Base-by-base conservation (phyloP, 495 filamentous ascomycete species). In the Penicillium paradoxum region DNA sequence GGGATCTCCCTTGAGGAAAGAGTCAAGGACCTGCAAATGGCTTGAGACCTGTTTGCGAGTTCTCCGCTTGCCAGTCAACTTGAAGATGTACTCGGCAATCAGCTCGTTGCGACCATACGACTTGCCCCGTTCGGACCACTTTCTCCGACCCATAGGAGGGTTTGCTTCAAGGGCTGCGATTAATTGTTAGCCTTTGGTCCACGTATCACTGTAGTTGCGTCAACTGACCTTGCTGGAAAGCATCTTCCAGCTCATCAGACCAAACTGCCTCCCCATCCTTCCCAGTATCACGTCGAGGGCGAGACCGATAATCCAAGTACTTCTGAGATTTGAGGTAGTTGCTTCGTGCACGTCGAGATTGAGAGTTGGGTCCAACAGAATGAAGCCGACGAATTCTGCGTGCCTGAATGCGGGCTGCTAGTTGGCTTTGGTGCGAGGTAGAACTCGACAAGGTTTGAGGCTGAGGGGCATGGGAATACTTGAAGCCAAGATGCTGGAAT, bases 11-110 rank as follows among this genome's bases (percentile, higher is more conserved):
- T 78, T 75, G 55, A 92, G 75, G 60, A 91, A 88, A 11, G 82
- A 83, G 72, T 95, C 96, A 39, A 98, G 71, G n/a, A 97, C 92
- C 73, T 98, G 93, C 53, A 97, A 88, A 67, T 98, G 93, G 59
- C 91, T 97, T 0, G 92, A 97, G 8, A 98, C 88, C 66, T 95
- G 89, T 69, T 98, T 98, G 47, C 93, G 77, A 34, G 66, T 75
- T 51, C 90, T 81, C 29, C 65, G 60, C 59, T 80, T 83, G 32
- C 84, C 86, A 39, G 87, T 90, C 50, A 75, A 72, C 51, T 81
- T 80, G 58, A 79, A 83, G 42, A 98, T 87, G 59, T 87, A 91
- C 58, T 90, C 83, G 33, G 84, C 81, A 62, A 98, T 93, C 46
- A 96, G 76, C 75, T 96, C 91, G 64, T 98, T 98, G 14, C 93